Conservation (phyloP, 192 early-diverging fungal species). For the Coemansia sp. region DNA sequence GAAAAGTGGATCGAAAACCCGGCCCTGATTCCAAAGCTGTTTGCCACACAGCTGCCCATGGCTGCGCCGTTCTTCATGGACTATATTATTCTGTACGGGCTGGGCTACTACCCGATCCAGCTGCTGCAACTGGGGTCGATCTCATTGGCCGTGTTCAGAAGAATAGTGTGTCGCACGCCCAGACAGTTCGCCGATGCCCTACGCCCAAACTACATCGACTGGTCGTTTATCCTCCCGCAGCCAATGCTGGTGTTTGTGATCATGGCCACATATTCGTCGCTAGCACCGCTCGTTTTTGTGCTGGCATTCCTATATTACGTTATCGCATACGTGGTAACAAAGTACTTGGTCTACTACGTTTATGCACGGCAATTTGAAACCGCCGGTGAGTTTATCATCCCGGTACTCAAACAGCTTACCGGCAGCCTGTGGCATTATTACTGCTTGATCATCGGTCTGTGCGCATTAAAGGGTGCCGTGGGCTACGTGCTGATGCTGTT, state of each 20-base stretch:
- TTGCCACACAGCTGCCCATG: slow-evolving; percentile 69
- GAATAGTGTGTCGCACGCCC: slow-evolving; percentile 72
- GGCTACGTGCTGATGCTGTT: slow-evolving; percentile 44
- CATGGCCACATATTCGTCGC: slow-evolving; percentile 72
- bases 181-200: slow-evolving; percentile 74
- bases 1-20: slow-evolving; percentile 72
- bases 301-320: slow-evolving; percentile 71
- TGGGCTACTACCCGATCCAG: slow-evolving; percentile 67
- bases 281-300: slow-evolving; percentile 69
- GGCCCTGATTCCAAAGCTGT: slow-evolving; percentile 60
- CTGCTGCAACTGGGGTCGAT: slow-evolving; percentile 70
- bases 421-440: slow-evolving; percentile 56
- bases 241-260: slow-evolving; percentile 76
- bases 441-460: slow-evolving; percentile 50
- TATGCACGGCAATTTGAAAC: slow-evolving; percentile 75
- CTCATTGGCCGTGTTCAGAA: slow-evolving; percentile 53
- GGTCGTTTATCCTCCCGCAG: slow-evolving; percentile 67
- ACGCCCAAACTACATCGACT: slow-evolving; percentile 66
- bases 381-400: slow-evolving; percentile 59
- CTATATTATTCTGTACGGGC: slow-evolving; percentile 71
- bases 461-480: slow-evolving; percentile 44
- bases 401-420: slow-evolving; percentile 43
- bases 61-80: slow-evolving; percentile 82
- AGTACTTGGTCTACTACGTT: slow-evolving; percentile 78
- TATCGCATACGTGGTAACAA: slow-evolving; percentile 66